phyloP scores from a whole-genome alignment of 805 yeast genomes.

The Ogataea philodendri region DNA sequence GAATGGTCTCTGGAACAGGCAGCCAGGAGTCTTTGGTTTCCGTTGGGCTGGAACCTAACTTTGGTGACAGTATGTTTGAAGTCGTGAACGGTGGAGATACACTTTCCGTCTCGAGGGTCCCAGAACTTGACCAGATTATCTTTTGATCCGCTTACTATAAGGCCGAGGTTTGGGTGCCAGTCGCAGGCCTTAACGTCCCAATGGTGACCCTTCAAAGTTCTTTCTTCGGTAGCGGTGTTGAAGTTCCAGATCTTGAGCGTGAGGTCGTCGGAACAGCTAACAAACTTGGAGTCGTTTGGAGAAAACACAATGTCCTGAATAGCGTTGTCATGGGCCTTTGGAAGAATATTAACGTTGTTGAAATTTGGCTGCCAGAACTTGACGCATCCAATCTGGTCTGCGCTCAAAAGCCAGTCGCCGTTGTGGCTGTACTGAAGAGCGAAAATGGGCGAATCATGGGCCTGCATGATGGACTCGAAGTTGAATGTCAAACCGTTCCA shows the following conservation, averaged over 20 bases:
- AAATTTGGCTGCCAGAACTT: conserved; percentile 98
- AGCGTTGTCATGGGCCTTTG: conserved; percentile 74
- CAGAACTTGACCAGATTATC: conserved; percentile 90
- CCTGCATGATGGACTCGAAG: conserved; percentile 97
- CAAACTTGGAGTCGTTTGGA: conserved; percentile 87
- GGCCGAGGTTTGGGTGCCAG: conserved; percentile 91
- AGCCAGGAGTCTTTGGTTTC: conserved; percentile 74
- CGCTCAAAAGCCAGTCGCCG: conserved; percentile 92
- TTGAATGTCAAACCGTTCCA: conserved; percentile 97
- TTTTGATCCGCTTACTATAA: conserved; percentile 90
- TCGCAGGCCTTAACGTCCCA: conserved; percentile 98
- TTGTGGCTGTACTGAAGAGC: conserved; percentile 79
- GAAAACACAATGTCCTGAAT: conserved; percentile 85
- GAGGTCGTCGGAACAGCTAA: conserved; percentile 93
- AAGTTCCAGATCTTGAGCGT: conserved; percentile 92
- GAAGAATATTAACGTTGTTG: conserved; percentile 82
- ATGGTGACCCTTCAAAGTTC: conserved; percentile 83
- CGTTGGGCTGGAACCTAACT: conserved; percentile 69
- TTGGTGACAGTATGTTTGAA: conserved; percentile 92
- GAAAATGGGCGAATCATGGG: conserved; percentile 89
- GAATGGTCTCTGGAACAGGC: conserved; percentile 89
- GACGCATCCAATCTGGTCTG: conserved; percentile 87
- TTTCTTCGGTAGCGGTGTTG: conserved; percentile 80
- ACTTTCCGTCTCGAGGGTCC: conserved; percentile 85
- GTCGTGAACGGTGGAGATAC: conserved; percentile 80